Evolutionary conservation across 495 filamentous ascomycete species (phyloP).

Genomic region (Neurospora sp.): DNA sequence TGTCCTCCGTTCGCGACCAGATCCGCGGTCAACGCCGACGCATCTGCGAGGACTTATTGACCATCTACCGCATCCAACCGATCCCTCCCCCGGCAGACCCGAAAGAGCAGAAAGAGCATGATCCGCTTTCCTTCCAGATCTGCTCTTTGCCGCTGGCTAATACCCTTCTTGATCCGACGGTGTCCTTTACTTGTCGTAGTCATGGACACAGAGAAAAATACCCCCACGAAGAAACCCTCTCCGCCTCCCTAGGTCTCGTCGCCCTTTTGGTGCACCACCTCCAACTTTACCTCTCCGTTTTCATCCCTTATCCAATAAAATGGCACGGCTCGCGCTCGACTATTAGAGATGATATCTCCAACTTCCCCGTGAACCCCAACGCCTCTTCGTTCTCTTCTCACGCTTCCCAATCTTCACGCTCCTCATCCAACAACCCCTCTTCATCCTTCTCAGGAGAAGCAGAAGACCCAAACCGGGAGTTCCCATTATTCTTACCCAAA

Average conservation of each 20-base stretch:
- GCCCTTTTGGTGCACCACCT: constrained; percentile 67
- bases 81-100: constrained; percentile 25
- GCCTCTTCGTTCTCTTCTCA: not conserved
- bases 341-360: constrained; percentile 71
- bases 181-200: too few species aligned
- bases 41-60: constrained; percentile 70
- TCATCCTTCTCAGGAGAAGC: not conserved
- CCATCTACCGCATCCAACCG: constrained; percentile 72
- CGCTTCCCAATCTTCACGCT: not conserved
- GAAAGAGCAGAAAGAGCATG: not conserved
- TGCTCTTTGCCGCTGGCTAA: constrained; percentile 68
- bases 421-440: not conserved
- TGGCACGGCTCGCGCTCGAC: constrained; percentile 62
- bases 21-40: constrained; percentile 73
- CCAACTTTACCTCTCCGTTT: constrained; percentile 68
- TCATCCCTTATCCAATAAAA: constrained; percentile 67
- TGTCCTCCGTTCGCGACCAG: constrained; percentile 47
- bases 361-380: constrained; percentile 32
- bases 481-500: constrained; percentile 66
- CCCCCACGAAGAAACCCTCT: constrained; percentile 54
- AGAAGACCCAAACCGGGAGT: constrained; percentile 48
- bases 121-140: constrained; percentile 65
- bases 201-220: not conserved
- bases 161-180: constrained; percentile 47
- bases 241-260: constrained; percentile 75